Base-by-base conservation (phyloP, 257 asterid genomes). In the Galeopsis tetrahit region DNA sequence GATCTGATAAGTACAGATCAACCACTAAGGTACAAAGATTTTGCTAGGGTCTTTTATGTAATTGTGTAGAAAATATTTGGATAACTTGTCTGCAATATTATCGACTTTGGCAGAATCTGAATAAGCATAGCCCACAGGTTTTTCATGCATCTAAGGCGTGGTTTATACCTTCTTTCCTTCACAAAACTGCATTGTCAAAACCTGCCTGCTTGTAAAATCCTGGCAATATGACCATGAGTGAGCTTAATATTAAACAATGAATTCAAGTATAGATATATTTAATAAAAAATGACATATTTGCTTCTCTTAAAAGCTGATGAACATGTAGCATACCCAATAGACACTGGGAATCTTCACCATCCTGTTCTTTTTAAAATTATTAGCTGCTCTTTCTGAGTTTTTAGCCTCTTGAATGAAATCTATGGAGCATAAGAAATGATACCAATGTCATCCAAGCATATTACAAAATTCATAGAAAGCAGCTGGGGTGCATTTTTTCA, bases 361-460 rank as follows among this genome's bases (percentile, higher is more conserved):
- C 68, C 75, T 81, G 88, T 87, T 88, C 79, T 78, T 76, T 77
- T 53, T 78, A 75, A 91, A 88, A 78, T 86, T 83, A 59, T 70
- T 73, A 42, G 96, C 88, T 17, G 86, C 87, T 80, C 84, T 85
- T 80, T 91, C 92, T 62, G 95, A 83, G 79, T 94, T 89, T 74
- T 82, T 85, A 69, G 95, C 97, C 82, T 94, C 99, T 76, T 85
- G 90, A 72, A 85, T 84, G 88, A 94, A 94, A 87, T 94, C 98
- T 93, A 84, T 39, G 60, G 42, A 79, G 74, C 77, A 85, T 42
- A 31, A 63, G 77, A 46, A 63, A 62, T 11, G 52, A 78, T 46
- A 78, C 42, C 72, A 55, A 35, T 55, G 13, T 53, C 60, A 62
- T 39, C 49, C 67, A 66, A 73, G 72, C 70, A 76, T 57, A 76